Evolutionary conservation across 2,329 filamentous ascomycete species (phyloP).

Genomic region (Trichoderma endophyticum): DNA sequence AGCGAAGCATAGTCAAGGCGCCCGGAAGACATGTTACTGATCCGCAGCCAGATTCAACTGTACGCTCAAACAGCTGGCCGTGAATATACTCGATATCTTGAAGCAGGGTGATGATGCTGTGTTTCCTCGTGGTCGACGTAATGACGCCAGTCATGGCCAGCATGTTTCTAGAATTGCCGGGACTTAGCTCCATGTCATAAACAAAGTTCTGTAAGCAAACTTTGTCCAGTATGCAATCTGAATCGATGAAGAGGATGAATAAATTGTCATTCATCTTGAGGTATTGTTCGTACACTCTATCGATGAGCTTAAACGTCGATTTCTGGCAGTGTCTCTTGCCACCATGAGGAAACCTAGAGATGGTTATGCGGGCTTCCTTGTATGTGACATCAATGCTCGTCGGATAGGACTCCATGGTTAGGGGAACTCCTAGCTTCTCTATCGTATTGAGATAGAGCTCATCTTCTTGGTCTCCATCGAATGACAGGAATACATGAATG

Average conservation of each 20-base stretch:
- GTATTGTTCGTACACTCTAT: constrained; percentile 86
- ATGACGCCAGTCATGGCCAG: constrained; percentile 97
- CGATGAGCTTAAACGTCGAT: constrained; percentile 85
- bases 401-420: constrained; percentile 74
- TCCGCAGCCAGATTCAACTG: constrained; percentile 90
- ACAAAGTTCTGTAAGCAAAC: constrained; percentile 96
- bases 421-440: constrained; percentile 75
- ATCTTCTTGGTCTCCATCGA: constrained; percentile 86
- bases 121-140: constrained; percentile 85
- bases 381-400: constrained; percentile 89
- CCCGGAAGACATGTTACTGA: constrained; percentile 93
- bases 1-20: constrained; percentile 90
- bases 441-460: constrained; percentile 86
- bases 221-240: constrained; percentile 88
- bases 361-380: constrained; percentile 76
- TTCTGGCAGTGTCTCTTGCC: constrained; percentile 95
- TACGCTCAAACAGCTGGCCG: constrained; percentile 92
- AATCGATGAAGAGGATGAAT: constrained; percentile 96
- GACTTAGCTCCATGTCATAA: constrained; percentile 97
- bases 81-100: constrained; percentile 99
- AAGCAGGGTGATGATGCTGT: constrained; percentile 84
- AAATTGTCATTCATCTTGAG: constrained; percentile 84
- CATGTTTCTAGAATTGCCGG: constrained; percentile 88
- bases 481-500: constrained; percentile 92
- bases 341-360: constrained; percentile 89